These are phyloP conservation scores for Pseudisothecium myosuroides DNA, from an alignment of 225 moss, liverwort and hornwort species.

Conservation along the genomic window DNA sequence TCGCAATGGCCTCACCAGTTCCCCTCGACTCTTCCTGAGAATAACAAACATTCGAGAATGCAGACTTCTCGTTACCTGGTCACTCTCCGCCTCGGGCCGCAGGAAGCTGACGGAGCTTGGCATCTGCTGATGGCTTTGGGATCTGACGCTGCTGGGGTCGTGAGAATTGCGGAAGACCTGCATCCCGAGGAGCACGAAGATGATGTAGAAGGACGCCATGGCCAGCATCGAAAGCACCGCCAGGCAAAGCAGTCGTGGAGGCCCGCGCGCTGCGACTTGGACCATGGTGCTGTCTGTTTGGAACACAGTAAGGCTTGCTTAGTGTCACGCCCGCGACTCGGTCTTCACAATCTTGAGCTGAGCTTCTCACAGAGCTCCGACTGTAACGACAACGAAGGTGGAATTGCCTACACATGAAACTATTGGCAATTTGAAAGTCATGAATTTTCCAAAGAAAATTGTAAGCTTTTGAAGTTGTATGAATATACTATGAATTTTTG, in stretches of 20 bases:
- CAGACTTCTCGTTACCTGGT: neutral
- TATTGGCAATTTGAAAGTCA: neutral
- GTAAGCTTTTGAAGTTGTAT: neutral
- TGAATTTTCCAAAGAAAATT: neutral
- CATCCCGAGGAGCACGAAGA: neutral
- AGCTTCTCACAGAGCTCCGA: neutral
- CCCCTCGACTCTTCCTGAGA: neutral
- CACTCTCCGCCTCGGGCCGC: neutral
- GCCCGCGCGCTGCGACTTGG: neutral
- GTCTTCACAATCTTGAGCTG: neutral
- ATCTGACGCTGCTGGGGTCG: neutral
- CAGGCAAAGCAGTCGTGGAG: slow-evolving; percentile 2
- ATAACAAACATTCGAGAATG: neutral
- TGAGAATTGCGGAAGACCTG: neutral
- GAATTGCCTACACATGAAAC: neutral
- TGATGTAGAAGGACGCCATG: neutral
- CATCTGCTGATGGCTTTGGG: neutral
- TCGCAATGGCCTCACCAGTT: neutral
- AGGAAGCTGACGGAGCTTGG: neutral
- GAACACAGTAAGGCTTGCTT: neutral
- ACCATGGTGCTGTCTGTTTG: neutral
- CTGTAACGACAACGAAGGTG: neutral
- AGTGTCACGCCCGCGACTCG: neutral
- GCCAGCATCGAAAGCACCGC: neutral
- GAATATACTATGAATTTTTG: neutral